Conservation (phyloP, 2,329 filamentous ascomycete genomes). For the Cryphonectria naterciae region DNA sequence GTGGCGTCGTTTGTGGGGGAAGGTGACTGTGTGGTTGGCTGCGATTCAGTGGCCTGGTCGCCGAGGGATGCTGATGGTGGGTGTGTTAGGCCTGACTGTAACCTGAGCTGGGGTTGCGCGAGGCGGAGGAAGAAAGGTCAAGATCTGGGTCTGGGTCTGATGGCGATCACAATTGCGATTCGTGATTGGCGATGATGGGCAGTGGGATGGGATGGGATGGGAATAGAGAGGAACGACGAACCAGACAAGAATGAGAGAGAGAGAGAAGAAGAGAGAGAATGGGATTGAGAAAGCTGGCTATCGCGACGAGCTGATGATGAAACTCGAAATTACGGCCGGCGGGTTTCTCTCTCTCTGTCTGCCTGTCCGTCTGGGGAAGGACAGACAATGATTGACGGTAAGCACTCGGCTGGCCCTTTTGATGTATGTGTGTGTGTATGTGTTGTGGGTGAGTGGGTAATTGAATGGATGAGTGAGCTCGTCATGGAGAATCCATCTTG, state of each 20-base stretch:
- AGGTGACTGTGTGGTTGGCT: constrained; percentile 11
- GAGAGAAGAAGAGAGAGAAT: not conserved
- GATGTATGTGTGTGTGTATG: not conserved
- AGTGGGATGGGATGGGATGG: not conserved
- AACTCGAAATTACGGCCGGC: not conserved
- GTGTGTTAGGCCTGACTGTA: constrained; percentile 4
- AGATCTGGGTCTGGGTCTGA: not conserved
- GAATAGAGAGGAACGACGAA: not conserved
- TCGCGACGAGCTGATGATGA: constrained; percentile 1
- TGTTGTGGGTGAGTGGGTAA: not conserved
- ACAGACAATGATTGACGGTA: not conserved
- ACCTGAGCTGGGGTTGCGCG: not conserved
- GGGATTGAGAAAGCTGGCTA: not conserved
- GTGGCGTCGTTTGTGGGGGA: not conserved
- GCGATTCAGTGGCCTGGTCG: not conserved
- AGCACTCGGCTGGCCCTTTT: not conserved
- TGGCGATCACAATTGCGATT: not conserved
- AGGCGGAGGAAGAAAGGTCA: not conserved
- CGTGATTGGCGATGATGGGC: not conserved
- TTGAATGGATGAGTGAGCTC: not conserved
- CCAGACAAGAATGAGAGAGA: not conserved
- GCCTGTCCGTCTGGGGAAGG: not conserved
- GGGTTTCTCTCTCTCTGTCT: not conserved
- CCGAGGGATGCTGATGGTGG: constrained; percentile 1
- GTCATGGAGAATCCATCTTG: constrained; percentile 6